Conservation (phyloP, 2,329 filamentous ascomycete species). For the Fusarium xyrophilum region DNA sequence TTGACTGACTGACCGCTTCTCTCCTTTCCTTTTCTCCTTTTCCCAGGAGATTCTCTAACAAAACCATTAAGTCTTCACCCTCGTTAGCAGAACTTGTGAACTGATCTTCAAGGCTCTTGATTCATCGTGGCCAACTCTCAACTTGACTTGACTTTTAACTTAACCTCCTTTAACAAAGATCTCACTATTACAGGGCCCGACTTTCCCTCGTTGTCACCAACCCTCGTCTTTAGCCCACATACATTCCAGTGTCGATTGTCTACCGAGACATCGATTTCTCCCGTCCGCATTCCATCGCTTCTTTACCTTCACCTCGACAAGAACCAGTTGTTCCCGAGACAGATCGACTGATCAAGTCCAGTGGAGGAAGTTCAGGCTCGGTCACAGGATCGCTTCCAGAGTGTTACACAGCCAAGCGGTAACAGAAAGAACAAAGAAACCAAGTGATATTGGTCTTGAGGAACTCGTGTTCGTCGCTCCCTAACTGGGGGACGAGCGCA, state of each 20-base stretch:
- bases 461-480: slow-evolving; percentile 36
- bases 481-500: slow-evolving; percentile 38
- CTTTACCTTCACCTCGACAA: not conserved
- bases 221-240: slow-evolving; percentile 27
- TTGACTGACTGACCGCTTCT: slow-evolving; percentile 30
- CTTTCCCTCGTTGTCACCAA: slow-evolving; percentile 40
- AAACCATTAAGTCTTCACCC: slow-evolving; percentile 34
- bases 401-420: slow-evolving; percentile 8
- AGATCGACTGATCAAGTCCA: slow-evolving; percentile 20
- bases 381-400: slow-evolving; percentile 1
- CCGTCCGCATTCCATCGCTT: slow-evolving; percentile 35
- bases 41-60: slow-evolving; percentile 27
- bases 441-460: slow-evolving; percentile 5
- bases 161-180: slow-evolving; percentile 25
- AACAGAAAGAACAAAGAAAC: slow-evolving; percentile 27
- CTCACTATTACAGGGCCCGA: slow-evolving; percentile 38
- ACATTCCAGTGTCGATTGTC: slow-evolving; percentile 35
- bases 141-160: slow-evolving; percentile 6
- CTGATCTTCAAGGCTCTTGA: slow-evolving; percentile 32
- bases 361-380: slow-evolving; percentile 6
- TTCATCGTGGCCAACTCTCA: slow-evolving; percentile 8
- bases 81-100: slow-evolving; percentile 38
- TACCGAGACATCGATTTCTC: slow-evolving; percentile 24
- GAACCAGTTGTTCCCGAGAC: slow-evolving; percentile 28
- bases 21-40: slow-evolving; percentile 28